Conservation (phyloP, 73 alveolate genomes). For the Tetrahymena malaccensis region DNA sequence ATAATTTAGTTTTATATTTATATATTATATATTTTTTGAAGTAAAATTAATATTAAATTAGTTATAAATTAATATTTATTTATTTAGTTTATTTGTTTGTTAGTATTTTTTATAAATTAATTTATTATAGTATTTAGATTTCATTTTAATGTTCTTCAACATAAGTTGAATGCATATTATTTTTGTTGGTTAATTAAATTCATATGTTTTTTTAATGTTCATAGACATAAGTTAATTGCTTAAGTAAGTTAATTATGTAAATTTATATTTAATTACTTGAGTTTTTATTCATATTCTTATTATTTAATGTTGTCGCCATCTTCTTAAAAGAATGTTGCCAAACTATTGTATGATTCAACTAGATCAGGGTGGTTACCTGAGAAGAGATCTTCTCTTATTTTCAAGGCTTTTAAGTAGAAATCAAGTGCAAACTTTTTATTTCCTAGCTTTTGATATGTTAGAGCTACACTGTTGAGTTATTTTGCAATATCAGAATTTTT, state of each 20-base stretch:
- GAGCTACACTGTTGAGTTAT: neutral
- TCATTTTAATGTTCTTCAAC: neutral
- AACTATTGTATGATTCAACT: neutral
- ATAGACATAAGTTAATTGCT: no score
- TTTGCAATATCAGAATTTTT: neutral
- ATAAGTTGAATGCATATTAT: no score
- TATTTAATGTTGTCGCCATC: neutral
- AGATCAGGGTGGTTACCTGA: neutral
- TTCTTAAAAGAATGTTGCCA: neutral
- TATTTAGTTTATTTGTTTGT: no score
- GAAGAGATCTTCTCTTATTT: neutral
- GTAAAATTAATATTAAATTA: no score
- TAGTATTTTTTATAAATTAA: no score
- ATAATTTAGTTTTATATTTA: no score
- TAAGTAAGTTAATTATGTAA: neutral
- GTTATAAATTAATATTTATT: no score
- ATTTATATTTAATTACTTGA: no score
- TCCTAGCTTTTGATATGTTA: neutral
- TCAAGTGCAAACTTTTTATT: neutral
- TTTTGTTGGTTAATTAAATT: no score
- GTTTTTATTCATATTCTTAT: neutral
- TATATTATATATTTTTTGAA: no score
- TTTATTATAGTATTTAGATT: no score
- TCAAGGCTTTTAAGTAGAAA: neutral
- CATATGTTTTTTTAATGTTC: no score